phyloP scores from a whole-genome alignment of 345 rosid species.

The Linum tenue region DNA sequence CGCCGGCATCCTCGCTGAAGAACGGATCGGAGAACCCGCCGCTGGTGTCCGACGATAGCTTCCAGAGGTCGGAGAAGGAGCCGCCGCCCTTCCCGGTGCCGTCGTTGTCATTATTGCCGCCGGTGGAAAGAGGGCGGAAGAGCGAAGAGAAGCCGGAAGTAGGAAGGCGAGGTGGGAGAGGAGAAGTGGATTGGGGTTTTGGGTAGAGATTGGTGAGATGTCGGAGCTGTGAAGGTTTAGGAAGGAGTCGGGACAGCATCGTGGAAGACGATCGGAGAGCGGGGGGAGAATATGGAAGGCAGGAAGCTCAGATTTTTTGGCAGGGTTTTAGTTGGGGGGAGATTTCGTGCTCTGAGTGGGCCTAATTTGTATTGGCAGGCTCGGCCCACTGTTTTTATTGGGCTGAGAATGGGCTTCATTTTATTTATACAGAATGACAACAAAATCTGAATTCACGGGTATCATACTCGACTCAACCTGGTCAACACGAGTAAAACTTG shows the following conservation, averaged over 20 bases:
- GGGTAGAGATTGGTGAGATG: slow-evolving; percentile 29
- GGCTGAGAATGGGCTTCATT: no score
- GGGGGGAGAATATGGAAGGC: no score
- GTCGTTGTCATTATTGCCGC: slow-evolving; percentile 19
- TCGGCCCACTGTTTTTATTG: no score
- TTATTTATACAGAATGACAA: no score
- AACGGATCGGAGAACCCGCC: slow-evolving; percentile 32
- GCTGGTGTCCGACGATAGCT: slow-evolving; percentile 27
- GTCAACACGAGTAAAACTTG: no score
- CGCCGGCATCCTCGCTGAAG: slow-evolving; percentile 23
- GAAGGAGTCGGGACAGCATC: slow-evolving; percentile 66
- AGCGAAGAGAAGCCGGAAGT: slow-evolving; percentile 24
- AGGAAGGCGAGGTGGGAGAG: slow-evolving; percentile 1
- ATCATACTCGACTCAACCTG: no score
- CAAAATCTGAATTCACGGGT: no score
- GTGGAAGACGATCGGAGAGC: neutral
- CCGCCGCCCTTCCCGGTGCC: slow-evolving; percentile 11
- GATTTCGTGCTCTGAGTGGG: no score
- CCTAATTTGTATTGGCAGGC: no score
- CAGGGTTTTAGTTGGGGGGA: no score
- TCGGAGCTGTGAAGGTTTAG: slow-evolving; percentile 51
- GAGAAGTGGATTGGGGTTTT: slow-evolving; percentile 16
- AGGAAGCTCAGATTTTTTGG: no score
- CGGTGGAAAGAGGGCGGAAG: slow-evolving; percentile 37
- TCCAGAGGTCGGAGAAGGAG: slow-evolving; percentile 35